phyloP scores from a whole-genome alignment of 1,284 basidiomycete species.

The Irpex sp. region DNA sequence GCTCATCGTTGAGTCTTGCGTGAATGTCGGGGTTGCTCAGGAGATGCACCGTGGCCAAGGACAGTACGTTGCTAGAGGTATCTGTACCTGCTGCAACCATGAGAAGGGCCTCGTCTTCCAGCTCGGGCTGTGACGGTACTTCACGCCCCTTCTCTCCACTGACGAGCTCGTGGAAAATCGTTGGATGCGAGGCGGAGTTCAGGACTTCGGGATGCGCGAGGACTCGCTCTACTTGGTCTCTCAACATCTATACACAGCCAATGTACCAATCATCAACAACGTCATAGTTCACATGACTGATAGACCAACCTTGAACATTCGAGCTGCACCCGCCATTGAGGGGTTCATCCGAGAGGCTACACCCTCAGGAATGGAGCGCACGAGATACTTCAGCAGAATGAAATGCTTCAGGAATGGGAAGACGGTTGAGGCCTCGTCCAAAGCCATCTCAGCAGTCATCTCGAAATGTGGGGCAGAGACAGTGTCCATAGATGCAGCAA shows the following conservation, averaged over 20 bases:
- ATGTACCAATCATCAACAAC: neutral
- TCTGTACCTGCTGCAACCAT: slow-evolving; percentile 30
- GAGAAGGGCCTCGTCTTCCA: slow-evolving; percentile 27
- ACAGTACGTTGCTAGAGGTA: slow-evolving; percentile 15
- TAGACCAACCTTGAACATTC: slow-evolving; percentile 1
- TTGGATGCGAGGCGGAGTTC: slow-evolving; percentile 21
- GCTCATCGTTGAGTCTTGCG: slow-evolving; percentile 19
- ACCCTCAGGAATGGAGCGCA: slow-evolving; percentile 5
- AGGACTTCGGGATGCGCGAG: slow-evolving; percentile 24
- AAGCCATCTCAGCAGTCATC: slow-evolving; percentile 19
- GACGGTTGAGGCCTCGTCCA: slow-evolving; percentile 19
- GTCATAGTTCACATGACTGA: neutral
- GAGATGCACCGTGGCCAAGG: slow-evolving; percentile 3
- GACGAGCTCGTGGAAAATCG: slow-evolving; percentile 27
- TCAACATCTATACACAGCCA: slow-evolving; percentile 3
- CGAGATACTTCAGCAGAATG: slow-evolving; percentile 18
- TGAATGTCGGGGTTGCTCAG: slow-evolving; percentile 9
- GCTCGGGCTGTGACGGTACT: slow-evolving; percentile 9
- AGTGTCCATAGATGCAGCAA: slow-evolving; percentile 20
- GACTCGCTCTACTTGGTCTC: slow-evolving; percentile 29
- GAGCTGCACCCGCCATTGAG: neutral
- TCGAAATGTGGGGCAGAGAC: slow-evolving; percentile 22
- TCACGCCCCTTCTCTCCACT: slow-evolving; percentile 13
- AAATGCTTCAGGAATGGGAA: slow-evolving; percentile 26
- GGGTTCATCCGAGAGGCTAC: slow-evolving; percentile 6